These are phyloP conservation scores for Arctostaphylos glauca DNA, from an alignment of 148 eudicot species.

Conservation along the genomic window DNA sequence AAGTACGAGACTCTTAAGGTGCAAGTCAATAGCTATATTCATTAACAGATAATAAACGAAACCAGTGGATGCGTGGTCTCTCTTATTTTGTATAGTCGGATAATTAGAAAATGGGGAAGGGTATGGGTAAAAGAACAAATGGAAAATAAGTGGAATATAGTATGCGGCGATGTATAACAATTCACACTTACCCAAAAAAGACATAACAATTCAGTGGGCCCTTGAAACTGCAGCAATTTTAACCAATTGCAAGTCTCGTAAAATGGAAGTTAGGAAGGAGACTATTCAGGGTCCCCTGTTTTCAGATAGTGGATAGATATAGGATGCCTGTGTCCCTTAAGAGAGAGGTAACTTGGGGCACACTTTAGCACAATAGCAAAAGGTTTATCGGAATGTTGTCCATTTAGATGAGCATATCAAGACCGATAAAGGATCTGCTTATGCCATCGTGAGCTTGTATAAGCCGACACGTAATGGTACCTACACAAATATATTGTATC, in stretches of 20 bases:
- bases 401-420: background rate
- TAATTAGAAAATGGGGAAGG: background rate
- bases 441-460: background rate
- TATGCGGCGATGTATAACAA: background rate
- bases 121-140: background rate
- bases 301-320: background rate
- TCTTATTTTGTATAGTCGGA: no score
- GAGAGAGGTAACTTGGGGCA: background rate
- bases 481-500: background rate
- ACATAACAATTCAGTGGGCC: background rate
- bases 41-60: no score
- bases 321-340: background rate
- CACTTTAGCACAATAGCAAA: background rate
- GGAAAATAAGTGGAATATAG: background rate
- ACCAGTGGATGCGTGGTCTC: no score
- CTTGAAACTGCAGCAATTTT: background rate
- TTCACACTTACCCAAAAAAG: no score
- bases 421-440: background rate
- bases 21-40: no score
- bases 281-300: background rate
- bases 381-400: background rate
- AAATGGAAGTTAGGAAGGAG: slow-evolving; percentile 2
- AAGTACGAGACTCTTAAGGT: no score
- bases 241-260: background rate
- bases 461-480: background rate